Evolutionary conservation across 495 filamentous ascomycete genomes (phyloP).

Genomic region (Clavariopsis aquatica): DNA sequence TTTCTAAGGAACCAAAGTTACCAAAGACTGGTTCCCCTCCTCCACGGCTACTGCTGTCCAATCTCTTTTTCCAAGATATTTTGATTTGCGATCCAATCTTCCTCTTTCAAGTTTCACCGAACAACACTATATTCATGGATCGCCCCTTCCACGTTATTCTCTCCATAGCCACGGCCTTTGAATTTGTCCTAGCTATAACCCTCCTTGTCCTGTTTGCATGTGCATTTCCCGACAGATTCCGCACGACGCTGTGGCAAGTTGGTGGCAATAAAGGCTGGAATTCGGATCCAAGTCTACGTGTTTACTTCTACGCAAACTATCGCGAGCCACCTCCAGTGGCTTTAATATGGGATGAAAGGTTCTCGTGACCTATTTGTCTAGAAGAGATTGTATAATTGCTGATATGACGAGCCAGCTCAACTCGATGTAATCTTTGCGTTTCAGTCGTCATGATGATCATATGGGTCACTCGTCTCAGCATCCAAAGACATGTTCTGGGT

Average conservation of each 20-base stretch:
- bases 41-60: neutral
- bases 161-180: neutral
- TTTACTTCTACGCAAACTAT: conserved; percentile 19
- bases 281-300: conserved; percentile 1
- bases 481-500: neutral
- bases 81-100: neutral
- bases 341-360: conserved; percentile 14
- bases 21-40: neutral
- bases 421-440: conserved; percentile 9
- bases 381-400: neutral
- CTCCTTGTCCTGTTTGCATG: conserved; percentile 6
- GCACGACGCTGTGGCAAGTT: conserved; percentile 10
- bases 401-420: neutral
- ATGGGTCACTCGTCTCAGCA: conserved; percentile 3
- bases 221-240: conserved; percentile 1
- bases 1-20: too few relatives aligned
- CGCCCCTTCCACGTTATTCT: neutral
- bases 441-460: neutral
- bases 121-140: neutral
- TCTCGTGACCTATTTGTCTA: neutral
- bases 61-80: neutral
- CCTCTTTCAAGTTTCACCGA: neutral
- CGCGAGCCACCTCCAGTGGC: conserved; percentile 14
- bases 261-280: conserved; percentile 5
- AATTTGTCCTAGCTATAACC: conserved; percentile 3